Percentiles rank a stretch among this genome's conserved stretches.
Evolutionary conservation across 352 stramenopile genomes (phyloP).

Genomic region (Pythium rishiriense): DNA sequence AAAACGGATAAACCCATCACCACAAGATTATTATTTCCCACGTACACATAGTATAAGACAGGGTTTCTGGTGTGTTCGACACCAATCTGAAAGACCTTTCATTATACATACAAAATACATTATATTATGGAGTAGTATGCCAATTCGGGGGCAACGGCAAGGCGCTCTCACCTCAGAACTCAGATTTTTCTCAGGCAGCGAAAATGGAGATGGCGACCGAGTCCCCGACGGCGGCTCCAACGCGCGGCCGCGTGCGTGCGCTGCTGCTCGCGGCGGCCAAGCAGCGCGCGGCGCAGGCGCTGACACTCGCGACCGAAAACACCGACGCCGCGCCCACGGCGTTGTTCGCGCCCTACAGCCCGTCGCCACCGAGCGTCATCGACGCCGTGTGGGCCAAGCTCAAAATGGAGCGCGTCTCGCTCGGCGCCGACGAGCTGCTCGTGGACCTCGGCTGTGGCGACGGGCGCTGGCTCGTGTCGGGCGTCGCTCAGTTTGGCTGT

Average conservation of each 20-base stretch:
- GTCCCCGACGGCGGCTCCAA: not conserved
- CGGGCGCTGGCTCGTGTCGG: conserved; percentile 74
- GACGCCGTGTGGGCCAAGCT: conserved; percentile 65
- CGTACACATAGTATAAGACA: too few relatives aligned
- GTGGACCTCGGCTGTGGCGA: conserved; percentile 85
- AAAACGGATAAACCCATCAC: too few relatives aligned
- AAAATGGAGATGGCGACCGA: not conserved
- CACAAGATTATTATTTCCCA: too few relatives aligned
- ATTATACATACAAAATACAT: too few relatives aligned
- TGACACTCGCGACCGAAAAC: conserved; percentile 37
- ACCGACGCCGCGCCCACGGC: conserved; percentile 16
- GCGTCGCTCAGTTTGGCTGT: conserved; percentile 57
- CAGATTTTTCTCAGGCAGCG: conserved; percentile 5
- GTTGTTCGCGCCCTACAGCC: conserved; percentile 79
- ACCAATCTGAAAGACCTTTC: too few relatives aligned
- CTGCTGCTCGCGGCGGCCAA: conserved; percentile 72
- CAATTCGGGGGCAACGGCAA: too few relatives aligned
- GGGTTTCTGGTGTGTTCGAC: too few relatives aligned
- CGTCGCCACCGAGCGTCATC: conserved; percentile 58
- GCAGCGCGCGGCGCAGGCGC: conserved; percentile 39
- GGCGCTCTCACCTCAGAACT: conserved; percentile 14
- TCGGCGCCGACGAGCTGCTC: conserved; percentile 51
- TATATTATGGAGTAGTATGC: too few relatives aligned
- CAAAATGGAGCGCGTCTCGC: conserved; percentile 11
- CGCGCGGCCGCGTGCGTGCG: conserved; percentile 40